Evolutionary conservation across 177 flowering plant genomes (phyloP).

Genomic region (Tripterygium wilfordii): DNA sequence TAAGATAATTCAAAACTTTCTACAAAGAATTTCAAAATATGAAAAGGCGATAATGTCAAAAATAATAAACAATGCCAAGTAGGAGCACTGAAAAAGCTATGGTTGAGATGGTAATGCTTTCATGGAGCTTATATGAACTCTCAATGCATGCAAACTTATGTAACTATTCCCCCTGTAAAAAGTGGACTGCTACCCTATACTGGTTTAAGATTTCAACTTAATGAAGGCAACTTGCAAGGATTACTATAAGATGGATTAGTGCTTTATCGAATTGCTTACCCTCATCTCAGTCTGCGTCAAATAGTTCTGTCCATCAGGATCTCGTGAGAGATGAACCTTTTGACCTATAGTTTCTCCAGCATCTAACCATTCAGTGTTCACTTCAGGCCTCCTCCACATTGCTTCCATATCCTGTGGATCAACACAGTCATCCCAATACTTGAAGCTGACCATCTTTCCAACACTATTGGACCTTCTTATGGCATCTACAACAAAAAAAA

Average conservation of each 20-base stretch:
- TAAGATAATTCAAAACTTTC: too few species aligned
- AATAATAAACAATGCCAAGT: too few species aligned
- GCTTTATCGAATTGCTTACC: slow-evolving; percentile 45
- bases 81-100: too few species aligned
- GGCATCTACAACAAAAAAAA: slow-evolving; percentile 2
- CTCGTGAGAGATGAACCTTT: slow-evolving; percentile 84
- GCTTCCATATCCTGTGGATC: slow-evolving; percentile 64
- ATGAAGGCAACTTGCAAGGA: too few species aligned
- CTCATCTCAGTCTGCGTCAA: slow-evolving; percentile 89
- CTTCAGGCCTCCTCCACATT: slow-evolving; percentile 72
- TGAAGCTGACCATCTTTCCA: slow-evolving; percentile 46
- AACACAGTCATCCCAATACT: slow-evolving; percentile 81
- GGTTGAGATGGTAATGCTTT: background rate
- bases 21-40: background rate
- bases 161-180: too few species aligned
- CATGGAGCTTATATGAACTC: too few species aligned
- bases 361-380: slow-evolving; percentile 69
- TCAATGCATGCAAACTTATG: too few species aligned
- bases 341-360: slow-evolving; percentile 75
- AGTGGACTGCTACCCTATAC: too few species aligned
- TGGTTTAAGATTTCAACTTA: too few species aligned
- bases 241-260: background rate
- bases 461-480: background rate
- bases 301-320: slow-evolving; percentile 83
- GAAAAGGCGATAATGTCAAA: background rate